Base-by-base conservation (phyloP, 768 basidiomycete genomes). In the Suillus plorans region DNA sequence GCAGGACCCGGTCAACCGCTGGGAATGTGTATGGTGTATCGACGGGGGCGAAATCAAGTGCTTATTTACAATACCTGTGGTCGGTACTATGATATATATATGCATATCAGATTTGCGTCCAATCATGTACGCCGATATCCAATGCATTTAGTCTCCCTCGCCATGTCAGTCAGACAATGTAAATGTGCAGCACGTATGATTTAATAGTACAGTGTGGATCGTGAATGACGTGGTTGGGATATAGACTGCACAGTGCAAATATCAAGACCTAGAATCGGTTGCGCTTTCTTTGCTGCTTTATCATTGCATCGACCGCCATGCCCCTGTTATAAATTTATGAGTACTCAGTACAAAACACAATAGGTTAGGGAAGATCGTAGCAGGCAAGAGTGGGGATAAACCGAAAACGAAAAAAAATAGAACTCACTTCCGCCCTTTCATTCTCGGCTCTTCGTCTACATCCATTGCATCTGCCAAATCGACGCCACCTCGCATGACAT, bases 371-470 rank as follows among this genome's bases (percentile, higher is more conserved):
- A 31, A 31, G 16, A 31, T 34, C 34, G 18, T 55, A 36, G 53
- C 53, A 66, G 56, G 7, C 0, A 28, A 62, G 4, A 13, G 9
- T 16, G 28, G 41, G 41, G 41, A 42, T 42, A n/a, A 28, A 31
- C 53, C 14, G n/a, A 2, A 50, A 36, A 10, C 60, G 37, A 57
- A 49, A 57, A 57, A 22, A 59, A 34, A 31, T 45, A 52, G 10
- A 39, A 82, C 86, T 39, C 68, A 89, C 89, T 86, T 89, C 68
- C 88, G 79, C 69, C 84, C 87, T 75, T 88, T 89, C 8, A 82
- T 80, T 69, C 70, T 71, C 14, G 77, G 69, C 1, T 82, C 79
- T 61, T 90, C 89, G 65, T 90, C 89, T 1, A 90, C 80, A 69
- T 90, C 89, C 89, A 91, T 91, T 44, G 71, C 80, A 69, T 76